Evolutionary conservation across 139 green algal genomes (phyloP).

Genomic region (Yamagishiella unicocca): DNA sequence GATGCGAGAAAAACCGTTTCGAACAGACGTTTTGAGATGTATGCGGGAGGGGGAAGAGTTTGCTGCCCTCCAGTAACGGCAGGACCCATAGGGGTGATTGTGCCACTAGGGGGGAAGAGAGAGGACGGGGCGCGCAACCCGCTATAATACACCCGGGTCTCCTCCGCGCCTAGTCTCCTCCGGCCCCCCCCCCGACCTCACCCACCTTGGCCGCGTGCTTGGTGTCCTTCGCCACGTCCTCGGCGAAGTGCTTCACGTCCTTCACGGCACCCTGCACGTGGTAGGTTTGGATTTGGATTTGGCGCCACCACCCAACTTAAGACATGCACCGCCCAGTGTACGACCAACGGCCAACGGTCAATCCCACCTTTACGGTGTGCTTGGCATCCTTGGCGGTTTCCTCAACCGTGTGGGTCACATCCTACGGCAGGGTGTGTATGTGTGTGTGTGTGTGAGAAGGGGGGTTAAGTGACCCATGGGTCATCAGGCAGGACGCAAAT

Average conservation of each 20-base stretch:
- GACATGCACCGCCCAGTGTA: neutral
- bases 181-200: neutral
- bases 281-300: neutral
- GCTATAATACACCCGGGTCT: neutral
- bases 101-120: no score
- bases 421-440: neutral
- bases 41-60: no score
- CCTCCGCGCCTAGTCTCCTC: no score
- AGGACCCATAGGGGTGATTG: no score
- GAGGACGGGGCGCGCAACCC: no score
- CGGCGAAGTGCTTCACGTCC: constrained; percentile 39
- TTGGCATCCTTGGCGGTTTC: constrained; percentile 43
- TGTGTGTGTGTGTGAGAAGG: neutral
- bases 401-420: constrained; percentile 1
- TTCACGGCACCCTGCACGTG: constrained; percentile 8
- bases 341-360: neutral
- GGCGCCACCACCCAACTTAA: neutral
- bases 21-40: no score
- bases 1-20: no score
- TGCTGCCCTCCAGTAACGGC: no score
- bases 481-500: no score
- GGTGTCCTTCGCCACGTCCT: constrained; percentile 42
- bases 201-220: constrained; percentile 41
- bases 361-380: constrained; percentile 20
- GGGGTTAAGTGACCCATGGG: no score